Conservation (phyloP, 2,329 filamentous ascomycete species). For the Neurospora sp. region DNA sequence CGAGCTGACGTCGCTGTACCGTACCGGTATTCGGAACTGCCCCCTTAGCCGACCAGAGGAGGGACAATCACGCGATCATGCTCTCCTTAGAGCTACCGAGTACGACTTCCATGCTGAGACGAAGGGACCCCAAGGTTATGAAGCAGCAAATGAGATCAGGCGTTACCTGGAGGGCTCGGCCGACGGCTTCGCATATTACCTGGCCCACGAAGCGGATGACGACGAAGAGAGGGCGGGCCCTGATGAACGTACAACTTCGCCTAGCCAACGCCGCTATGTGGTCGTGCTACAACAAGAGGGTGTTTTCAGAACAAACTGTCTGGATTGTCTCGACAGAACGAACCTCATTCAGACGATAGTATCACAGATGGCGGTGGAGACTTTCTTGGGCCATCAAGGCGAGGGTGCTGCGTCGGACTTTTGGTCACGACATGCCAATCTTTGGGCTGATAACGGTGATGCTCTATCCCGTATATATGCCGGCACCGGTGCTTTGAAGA, state of each 20-base stretch:
- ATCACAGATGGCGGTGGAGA: slow-evolving; percentile 83
- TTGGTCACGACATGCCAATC: slow-evolving; percentile 80
- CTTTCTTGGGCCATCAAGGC: slow-evolving; percentile 65
- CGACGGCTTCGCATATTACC: slow-evolving; percentile 84
- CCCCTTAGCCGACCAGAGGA: slow-evolving; percentile 54
- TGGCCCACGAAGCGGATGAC: slow-evolving; percentile 63
- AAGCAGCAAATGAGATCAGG: slow-evolving; percentile 78
- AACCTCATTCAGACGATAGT: slow-evolving; percentile 95
- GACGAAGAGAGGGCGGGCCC: slow-evolving; percentile 18
- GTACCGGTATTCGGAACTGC: slow-evolving; percentile 64
- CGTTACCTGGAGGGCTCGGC: slow-evolving; percentile 68
- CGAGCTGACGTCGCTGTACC: slow-evolving; percentile 72
- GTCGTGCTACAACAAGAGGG: slow-evolving; percentile 85
- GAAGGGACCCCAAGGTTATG: slow-evolving; percentile 74
- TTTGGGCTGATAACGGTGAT: slow-evolving; percentile 98
- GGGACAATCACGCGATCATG: slow-evolving; percentile 53
- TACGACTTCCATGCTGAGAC: slow-evolving; percentile 98
- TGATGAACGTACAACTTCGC: slow-evolving; percentile 22
- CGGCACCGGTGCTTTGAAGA: slow-evolving; percentile 89
- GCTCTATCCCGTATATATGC: slow-evolving; percentile 91
- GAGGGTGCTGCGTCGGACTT: slow-evolving; percentile 68
- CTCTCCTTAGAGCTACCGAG: slow-evolving; percentile 69
- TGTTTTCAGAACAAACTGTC: slow-evolving; percentile 90
- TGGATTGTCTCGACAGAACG: slow-evolving; percentile 91
- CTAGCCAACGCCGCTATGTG: slow-evolving; percentile 36